Evolutionary conservation across 1,284 basidiomycete species (phyloP).

Genomic region (Ustilago trichophora): DNA sequence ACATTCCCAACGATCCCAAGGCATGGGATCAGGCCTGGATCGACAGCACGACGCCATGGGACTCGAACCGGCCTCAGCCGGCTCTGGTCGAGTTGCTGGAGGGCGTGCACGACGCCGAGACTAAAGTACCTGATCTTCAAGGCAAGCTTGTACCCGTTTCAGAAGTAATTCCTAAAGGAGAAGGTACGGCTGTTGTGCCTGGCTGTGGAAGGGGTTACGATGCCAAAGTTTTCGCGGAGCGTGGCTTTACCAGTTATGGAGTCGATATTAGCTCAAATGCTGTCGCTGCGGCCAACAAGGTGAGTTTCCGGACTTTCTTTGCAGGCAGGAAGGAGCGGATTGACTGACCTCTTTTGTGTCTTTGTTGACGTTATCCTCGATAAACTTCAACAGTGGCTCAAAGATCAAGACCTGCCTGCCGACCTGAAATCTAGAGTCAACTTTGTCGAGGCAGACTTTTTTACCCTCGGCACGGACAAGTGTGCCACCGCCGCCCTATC

Average conservation of each 20-base stretch:
- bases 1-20: constrained; percentile 41
- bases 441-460: constrained; percentile 49
- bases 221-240: constrained; percentile 40
- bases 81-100: constrained; percentile 42
- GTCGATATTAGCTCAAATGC: constrained; percentile 49
- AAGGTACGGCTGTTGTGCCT: constrained; percentile 30
- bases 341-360: too few relatives aligned
- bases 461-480: constrained; percentile 30
- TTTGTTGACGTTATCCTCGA: too few relatives aligned
- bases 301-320: too few relatives aligned
- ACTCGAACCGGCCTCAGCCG: constrained; percentile 40
- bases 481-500: constrained; percentile 13
- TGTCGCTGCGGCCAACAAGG: constrained; percentile 41
- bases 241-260: constrained; percentile 38
- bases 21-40: constrained; percentile 55
- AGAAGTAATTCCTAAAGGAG: constrained; percentile 14
- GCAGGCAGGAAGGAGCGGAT: too few relatives aligned
- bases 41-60: constrained; percentile 50
- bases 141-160: constrained; percentile 21
- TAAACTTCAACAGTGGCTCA: constrained; percentile 46
- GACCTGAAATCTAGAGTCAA: constrained; percentile 13
- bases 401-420: constrained; percentile 14
- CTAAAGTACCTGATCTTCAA: constrained; percentile 8
- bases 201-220: constrained; percentile 53
- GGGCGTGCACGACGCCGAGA: constrained; percentile 27